Evolutionary conservation across 2,329 filamentous ascomycete species (phyloP).

Genomic region (Cladophialophora exuberans): DNA sequence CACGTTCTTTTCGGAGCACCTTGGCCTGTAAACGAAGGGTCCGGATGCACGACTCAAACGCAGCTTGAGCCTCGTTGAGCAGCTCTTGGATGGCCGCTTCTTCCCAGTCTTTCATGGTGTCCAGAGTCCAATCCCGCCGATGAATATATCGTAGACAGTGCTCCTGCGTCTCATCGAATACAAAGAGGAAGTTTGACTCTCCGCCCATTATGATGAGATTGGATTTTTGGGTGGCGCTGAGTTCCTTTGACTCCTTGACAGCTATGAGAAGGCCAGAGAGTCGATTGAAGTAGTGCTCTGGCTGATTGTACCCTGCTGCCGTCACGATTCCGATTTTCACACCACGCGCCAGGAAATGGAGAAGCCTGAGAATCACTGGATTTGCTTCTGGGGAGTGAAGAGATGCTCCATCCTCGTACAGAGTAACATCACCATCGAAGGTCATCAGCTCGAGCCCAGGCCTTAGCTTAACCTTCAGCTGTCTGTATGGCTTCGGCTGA

Average conservation of each 20-base stretch:
- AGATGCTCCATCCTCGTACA: slow-evolving; percentile 88
- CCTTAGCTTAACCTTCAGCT: slow-evolving; percentile 37
- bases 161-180: slow-evolving; percentile 67
- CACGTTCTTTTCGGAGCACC: slow-evolving; percentile 84
- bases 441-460: slow-evolving; percentile 82
- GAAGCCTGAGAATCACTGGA: slow-evolving; percentile 71
- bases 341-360: slow-evolving; percentile 73
- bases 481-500: slow-evolving; percentile 41
- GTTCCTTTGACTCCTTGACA: slow-evolving; percentile 62
- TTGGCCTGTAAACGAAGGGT: slow-evolving; percentile 74
- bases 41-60: slow-evolving; percentile 77
- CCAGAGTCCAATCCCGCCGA: slow-evolving; percentile 61
- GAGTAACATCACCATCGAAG: slow-evolving; percentile 95
- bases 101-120: slow-evolving; percentile 55
- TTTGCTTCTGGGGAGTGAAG: slow-evolving; percentile 67
- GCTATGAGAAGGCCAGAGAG: slow-evolving; percentile 85
- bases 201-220: slow-evolving; percentile 92
- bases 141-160: slow-evolving; percentile 69
- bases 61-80: slow-evolving; percentile 86
- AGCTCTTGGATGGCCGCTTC: slow-evolving; percentile 74
- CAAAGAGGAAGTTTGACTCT: slow-evolving; percentile 94
- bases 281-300: slow-evolving; percentile 81
- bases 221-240: slow-evolving; percentile 70
- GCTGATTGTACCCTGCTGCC: slow-evolving; percentile 90
- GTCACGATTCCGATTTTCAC: slow-evolving; percentile 95